phyloP scores from a whole-genome alignment of 1,139 yeast species.

The Nakaseomyces kungkrabaensis region DNA sequence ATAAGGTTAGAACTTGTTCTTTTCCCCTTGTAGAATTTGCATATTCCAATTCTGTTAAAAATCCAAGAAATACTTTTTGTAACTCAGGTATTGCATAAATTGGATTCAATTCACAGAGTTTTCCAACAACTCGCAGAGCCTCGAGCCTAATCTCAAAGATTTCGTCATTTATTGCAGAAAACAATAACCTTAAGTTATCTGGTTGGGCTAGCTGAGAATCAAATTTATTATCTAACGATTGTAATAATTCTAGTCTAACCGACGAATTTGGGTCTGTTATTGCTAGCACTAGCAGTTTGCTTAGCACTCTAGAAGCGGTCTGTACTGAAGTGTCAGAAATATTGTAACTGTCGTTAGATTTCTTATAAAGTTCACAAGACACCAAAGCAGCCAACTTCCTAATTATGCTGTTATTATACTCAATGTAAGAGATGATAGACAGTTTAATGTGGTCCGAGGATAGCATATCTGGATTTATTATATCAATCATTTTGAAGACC shows the following conservation, averaged over 20 bases:
- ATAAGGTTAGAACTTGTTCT: slow-evolving; percentile 76
- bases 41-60: slow-evolving; percentile 75
- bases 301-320: slow-evolving; percentile 78
- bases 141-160: slow-evolving; percentile 71
- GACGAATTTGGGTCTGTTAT: slow-evolving; percentile 87
- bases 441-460: slow-evolving; percentile 79
- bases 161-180: slow-evolving; percentile 89
- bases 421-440: slow-evolving; percentile 72
- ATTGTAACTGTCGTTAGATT: slow-evolving; percentile 66
- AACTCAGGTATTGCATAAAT: slow-evolving; percentile 92
- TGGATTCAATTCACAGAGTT: slow-evolving; percentile 79
- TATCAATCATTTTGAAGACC: slow-evolving; percentile 50
- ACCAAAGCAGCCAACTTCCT: slow-evolving; percentile 80
- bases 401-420: slow-evolving; percentile 68
- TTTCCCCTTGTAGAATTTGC: slow-evolving; percentile 65
- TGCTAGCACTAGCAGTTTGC: slow-evolving; percentile 68
- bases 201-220: slow-evolving; percentile 94
- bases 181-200: slow-evolving; percentile 71
- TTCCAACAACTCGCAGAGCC: slow-evolving; percentile 73
- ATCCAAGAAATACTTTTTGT: slow-evolving; percentile 74
- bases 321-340: slow-evolving; percentile 74
- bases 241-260: slow-evolving; percentile 69
- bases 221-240: slow-evolving; percentile 61
- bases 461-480: slow-evolving; percentile 66
- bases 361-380: slow-evolving; percentile 63